A percentile compares a stretch with the other conserved stretches of the same genome.
Conservation (phyloP, 495 filamentous ascomycete species). For the Aspergillus cristatus region DNA sequence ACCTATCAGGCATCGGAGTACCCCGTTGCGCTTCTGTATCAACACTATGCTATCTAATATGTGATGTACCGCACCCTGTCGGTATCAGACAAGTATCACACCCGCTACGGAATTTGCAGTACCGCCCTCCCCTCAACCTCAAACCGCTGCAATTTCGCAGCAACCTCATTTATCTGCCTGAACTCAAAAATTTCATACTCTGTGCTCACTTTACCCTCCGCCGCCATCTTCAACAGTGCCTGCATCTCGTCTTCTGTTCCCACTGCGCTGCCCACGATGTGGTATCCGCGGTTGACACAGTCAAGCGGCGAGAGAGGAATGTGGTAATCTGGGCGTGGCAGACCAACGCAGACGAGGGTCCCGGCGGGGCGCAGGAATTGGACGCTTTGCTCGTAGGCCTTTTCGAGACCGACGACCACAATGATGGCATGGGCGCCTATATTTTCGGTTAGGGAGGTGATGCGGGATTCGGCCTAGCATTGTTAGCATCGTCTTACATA, state of each 20-base stretch:
- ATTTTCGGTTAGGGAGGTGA: constrained; percentile 5
- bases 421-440: constrained; percentile 14
- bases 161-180: constrained; percentile 14
- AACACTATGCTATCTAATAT: no score
- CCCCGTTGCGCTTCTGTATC: no score
- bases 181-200: constrained; percentile 13
- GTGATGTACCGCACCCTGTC: no score
- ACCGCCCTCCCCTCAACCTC: constrained; percentile 13
- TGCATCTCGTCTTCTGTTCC: constrained; percentile 6
- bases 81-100: no score
- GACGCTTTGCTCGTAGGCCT: constrained; percentile 7
- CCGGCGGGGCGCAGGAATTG: constrained; percentile 8
- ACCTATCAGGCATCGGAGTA: no score
- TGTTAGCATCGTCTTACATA: no score
- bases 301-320: constrained; percentile 7
- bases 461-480: neutral
- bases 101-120: constrained; percentile 16
- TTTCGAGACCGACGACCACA: constrained; percentile 7
- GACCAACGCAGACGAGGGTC: constrained; percentile 12
- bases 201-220: constrained; percentile 1
- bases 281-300: constrained; percentile 3
- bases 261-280: constrained; percentile 5
- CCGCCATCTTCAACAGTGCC: constrained; percentile 3
- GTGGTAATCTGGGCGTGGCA: constrained; percentile 7
- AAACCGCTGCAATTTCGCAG: constrained; percentile 13